Conservation (phyloP, 768 basidiomycete genomes). For the Leccinellum luteum region DNA sequence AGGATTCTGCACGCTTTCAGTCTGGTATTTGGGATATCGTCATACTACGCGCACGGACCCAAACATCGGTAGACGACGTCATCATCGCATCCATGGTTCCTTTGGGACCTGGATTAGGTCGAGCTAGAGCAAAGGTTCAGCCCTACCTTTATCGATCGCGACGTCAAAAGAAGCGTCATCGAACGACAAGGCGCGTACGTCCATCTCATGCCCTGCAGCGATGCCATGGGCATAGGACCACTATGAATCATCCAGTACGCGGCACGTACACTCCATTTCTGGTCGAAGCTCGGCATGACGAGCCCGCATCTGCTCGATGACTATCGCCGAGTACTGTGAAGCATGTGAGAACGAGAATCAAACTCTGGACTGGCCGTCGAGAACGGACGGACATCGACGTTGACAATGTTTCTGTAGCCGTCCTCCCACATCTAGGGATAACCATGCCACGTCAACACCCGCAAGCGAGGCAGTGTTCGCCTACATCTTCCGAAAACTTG, state of each 20-base stretch:
- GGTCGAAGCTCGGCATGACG: slow-evolving; percentile 50
- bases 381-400: slow-evolving; percentile 60
- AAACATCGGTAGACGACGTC: slow-evolving; percentile 77
- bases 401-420: slow-evolving; percentile 77
- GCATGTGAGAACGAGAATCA: neutral
- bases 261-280: slow-evolving; percentile 65
- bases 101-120: slow-evolving; percentile 16
- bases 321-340: slow-evolving; percentile 65
- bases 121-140: neutral
- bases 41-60: slow-evolving; percentile 45
- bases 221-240: neutral
- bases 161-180: slow-evolving; percentile 63
- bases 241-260: neutral
- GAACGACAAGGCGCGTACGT: slow-evolving; percentile 67
- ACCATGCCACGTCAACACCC: slow-evolving; percentile 3
- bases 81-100: slow-evolving; percentile 91
- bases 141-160: slow-evolving; percentile 76
- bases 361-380: neutral
- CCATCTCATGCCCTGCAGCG: slow-evolving; percentile 76
- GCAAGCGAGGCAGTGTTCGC: neutral
- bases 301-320: slow-evolving; percentile 71
- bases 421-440: slow-evolving; percentile 81
- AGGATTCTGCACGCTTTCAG: slow-evolving; percentile 52
- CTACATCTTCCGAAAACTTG: slow-evolving; percentile 71
- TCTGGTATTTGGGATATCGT: neutral